Percentiles rank a stretch among this genome's conserved stretches.
phyloP scores from a whole-genome alignment of 257 asterid species.

The Mentha longifolia region DNA sequence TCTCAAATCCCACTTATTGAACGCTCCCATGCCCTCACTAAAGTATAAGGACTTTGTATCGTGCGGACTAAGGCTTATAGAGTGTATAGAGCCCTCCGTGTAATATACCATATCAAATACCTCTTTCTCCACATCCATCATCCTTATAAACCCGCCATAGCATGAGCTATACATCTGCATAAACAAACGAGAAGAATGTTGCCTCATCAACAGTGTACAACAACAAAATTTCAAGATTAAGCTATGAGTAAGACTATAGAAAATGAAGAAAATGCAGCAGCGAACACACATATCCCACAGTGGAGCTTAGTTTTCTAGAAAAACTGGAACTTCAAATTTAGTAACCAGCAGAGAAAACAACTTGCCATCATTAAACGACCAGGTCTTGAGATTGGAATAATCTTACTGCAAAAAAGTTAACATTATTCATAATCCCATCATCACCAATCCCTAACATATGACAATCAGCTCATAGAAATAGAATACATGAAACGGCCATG shows the following conservation, averaged over 20 bases:
- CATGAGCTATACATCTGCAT: slow-evolving; percentile 87
- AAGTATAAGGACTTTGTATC: slow-evolving; percentile 59
- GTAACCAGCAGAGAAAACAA: background rate
- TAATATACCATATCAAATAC: slow-evolving; percentile 61
- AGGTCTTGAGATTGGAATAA: background rate
- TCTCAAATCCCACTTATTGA: slow-evolving; percentile 68
- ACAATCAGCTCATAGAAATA: background rate
- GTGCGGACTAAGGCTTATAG: slow-evolving; percentile 55
- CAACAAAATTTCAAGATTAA: background rate
- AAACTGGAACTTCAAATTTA: too few species aligned
- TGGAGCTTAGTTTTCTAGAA: slow-evolving; percentile 9
- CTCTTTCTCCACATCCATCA: slow-evolving; percentile 84
- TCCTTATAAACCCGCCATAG: slow-evolving; percentile 78
- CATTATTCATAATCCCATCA: background rate
- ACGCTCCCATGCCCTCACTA: slow-evolving; percentile 64
- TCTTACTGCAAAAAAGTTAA: background rate
- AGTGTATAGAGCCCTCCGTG: slow-evolving; percentile 54
- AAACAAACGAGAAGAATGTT: slow-evolving; percentile 22
- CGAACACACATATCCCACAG: background rate
- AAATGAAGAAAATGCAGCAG: background rate
- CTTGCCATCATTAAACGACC: background rate
- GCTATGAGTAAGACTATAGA: background rate
- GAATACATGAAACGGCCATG: background rate
- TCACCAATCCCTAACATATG: background rate
- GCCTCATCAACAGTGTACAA: slow-evolving; percentile 1